Evolutionary conservation across 345 rosid species (phyloP).

Genomic region (Eucalyptus dawsonii): DNA sequence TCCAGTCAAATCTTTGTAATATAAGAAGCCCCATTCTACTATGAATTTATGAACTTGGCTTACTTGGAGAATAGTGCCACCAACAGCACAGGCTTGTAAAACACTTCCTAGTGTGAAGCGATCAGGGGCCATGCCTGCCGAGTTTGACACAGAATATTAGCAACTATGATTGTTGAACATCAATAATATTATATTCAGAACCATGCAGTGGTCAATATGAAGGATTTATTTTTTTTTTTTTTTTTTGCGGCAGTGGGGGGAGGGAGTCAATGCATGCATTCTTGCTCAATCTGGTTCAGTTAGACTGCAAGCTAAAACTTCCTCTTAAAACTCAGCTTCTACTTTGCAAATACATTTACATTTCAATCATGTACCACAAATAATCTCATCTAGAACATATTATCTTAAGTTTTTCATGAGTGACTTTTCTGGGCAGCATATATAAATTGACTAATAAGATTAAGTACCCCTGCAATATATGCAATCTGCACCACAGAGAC

Average conservation of each 20-base stretch:
- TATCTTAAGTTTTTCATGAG: not conserved
- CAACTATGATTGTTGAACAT: not conserved
- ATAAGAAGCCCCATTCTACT: slow-evolving; percentile 27
- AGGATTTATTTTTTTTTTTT: not conserved
- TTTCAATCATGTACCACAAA: not conserved
- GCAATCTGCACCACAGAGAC: not conserved
- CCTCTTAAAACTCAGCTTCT: not conserved
- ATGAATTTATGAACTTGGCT: slow-evolving; percentile 44
- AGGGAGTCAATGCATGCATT: too few species aligned
- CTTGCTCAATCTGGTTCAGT: not conserved
- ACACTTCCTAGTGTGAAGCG: slow-evolving; percentile 54
- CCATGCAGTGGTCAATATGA: not conserved
- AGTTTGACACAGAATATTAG: not conserved
- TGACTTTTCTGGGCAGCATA: not conserved
- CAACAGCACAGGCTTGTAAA: slow-evolving; percentile 36
- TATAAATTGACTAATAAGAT: not conserved
- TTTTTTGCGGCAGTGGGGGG: too few species aligned
- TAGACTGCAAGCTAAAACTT: not conserved
- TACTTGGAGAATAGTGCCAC: slow-evolving; percentile 15
- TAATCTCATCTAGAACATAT: not conserved
- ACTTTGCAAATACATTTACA: not conserved
- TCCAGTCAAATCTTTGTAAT: slow-evolving; percentile 23
- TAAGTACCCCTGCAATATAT: not conserved
- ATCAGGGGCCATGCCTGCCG: slow-evolving; percentile 44
- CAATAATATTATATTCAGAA: not conserved